Base-by-base conservation (phyloP, 345 rosid species). In the Dipteronia dyeriana region DNA sequence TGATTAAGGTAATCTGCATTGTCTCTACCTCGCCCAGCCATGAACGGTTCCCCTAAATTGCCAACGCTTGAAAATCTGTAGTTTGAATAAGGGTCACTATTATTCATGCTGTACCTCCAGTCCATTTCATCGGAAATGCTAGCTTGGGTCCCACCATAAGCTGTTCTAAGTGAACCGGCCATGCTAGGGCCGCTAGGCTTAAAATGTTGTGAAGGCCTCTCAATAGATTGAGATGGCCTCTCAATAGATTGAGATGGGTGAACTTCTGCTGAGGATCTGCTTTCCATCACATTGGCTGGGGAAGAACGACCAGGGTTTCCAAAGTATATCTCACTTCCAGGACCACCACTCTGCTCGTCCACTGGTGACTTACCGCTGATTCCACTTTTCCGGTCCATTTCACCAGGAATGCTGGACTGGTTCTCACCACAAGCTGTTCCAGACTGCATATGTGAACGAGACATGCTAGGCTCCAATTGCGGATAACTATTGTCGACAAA, bases 91-190 rank as follows among this genome's bases (percentile, higher is more conserved):
- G 82, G 79, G 25, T 68, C 78, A 8, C 59, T 74, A 47, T 29
- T 43, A 76, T 45, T 70, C 57, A 71, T 57, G 74, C 70, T 14
- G 26, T 76, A 82, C 25, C 80, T 82, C 43, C 80, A 83, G 68
- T 84, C 82, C 56, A 78, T 80, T 63, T 76, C 88, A 73, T 82
- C 87, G 5, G 77, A 66, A 51, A 79, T 64, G 65, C 71, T 79
- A 66, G 86, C 63, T 61, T 20, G 2, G 65, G 63, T 60, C 68
- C 76, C 81, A 71, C 75, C 80, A 81, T 78, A 82, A 68, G 84
- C 76, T 39, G 79, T 59, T 84, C 84, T 19, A 26, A 61, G 79
- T 12, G 76, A 77, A 70, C 71, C 51, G 54, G 73, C 23, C 31
- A 16, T 14, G 25, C 56, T 41, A n/a, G n/a, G n/a, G n/a, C n/a